Evolutionary conservation across 2,329 filamentous ascomycete genomes (phyloP).

Genomic region (Trichoderma citrinoviride): DNA sequence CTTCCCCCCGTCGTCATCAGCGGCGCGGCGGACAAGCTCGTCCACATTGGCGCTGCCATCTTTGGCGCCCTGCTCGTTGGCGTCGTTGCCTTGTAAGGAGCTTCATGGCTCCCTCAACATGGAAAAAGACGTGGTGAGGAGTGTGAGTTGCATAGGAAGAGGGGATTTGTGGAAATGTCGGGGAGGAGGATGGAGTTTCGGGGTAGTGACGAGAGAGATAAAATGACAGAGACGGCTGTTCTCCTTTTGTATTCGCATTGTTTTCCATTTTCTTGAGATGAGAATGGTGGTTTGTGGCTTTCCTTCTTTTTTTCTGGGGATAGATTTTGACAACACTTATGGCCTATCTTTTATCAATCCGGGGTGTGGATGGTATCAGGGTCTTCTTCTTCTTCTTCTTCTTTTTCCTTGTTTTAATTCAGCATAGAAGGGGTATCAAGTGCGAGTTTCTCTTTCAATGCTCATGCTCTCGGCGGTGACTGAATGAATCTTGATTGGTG

Average conservation of each 20-base stretch:
- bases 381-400: neutral
- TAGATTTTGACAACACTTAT: neutral
- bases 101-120: neutral
- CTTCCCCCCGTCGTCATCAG: constrained; percentile 23
- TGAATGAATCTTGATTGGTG: neutral
- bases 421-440: constrained; percentile 17
- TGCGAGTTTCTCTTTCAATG: constrained; percentile 8
- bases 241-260: neutral
- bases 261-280: neutral
- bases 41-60: constrained; percentile 29
- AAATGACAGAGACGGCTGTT: neutral
- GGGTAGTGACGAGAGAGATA: neutral
- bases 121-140: neutral
- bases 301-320: constrained; percentile 14
- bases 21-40: constrained; percentile 23
- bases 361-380: neutral
- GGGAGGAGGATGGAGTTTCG: neutral
- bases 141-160: neutral
- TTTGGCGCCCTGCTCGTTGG: constrained; percentile 31
- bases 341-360: neutral
- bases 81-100: constrained; percentile 33
- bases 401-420: constrained; percentile 1
- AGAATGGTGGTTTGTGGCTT: neutral
- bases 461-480: neutral
- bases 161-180: neutral